Conservation (phyloP, 805 yeast species). For the Ogataea polymorpha region DNA sequence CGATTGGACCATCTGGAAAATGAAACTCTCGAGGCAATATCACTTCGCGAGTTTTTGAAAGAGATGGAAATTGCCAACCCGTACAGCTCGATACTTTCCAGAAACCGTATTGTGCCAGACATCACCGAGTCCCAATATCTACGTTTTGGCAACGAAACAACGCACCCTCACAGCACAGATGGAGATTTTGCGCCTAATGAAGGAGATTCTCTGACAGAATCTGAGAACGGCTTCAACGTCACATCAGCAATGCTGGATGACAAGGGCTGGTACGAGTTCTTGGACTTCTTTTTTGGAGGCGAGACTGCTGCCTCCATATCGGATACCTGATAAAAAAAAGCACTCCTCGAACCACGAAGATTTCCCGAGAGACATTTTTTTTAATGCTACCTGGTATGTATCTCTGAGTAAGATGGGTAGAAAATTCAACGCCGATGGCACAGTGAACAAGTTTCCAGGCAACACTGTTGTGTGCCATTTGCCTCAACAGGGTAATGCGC, state of each 20-base stretch:
- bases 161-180: no score
- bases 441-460: conserved; percentile 16
- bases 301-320: neutral
- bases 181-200: neutral
- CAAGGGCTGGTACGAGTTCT: conserved; percentile 29
- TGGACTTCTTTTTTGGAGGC: conserved; percentile 25
- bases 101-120: conserved; percentile 9
- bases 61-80: conserved; percentile 20
- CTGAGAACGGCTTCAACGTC: neutral
- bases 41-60: conserved; percentile 17
- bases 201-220: neutral
- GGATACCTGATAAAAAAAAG: neutral
- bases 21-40: conserved; percentile 19
- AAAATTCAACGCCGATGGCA: conserved; percentile 18
- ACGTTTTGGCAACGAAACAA: conserved; percentile 5
- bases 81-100: conserved; percentile 1
- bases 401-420: conserved; percentile 9
- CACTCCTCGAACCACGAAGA: conserved; percentile 2
- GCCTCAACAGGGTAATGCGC: conserved; percentile 18
- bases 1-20: conserved; percentile 11
- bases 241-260: conserved; percentile 20
- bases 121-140: conserved; percentile 17
- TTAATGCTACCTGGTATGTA: neutral
- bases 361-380: neutral
- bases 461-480: conserved; percentile 19